A percentile compares a stretch with the other conserved stretches of the same genome.
Evolutionary conservation across 306 rosid species (phyloP).

Genomic region (Fragaria vesca): DNA sequence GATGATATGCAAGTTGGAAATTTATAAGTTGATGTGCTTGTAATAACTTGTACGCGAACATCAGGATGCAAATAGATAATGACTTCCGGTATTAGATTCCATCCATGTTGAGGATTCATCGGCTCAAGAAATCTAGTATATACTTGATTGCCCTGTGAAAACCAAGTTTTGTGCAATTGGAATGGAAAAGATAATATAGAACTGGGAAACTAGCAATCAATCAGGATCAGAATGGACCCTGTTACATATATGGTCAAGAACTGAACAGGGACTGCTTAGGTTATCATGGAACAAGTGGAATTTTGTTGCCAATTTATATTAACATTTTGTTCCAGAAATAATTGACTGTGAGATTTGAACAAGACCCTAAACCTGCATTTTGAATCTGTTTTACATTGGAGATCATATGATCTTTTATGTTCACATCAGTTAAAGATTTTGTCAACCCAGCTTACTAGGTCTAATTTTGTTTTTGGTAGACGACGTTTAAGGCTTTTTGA

Average conservation of each 20-base stretch:
- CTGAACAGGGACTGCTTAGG: not conserved
- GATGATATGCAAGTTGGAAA: slow-evolving; percentile 8
- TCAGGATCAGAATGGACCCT: not conserved
- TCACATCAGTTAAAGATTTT: not conserved
- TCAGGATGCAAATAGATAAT: not conserved
- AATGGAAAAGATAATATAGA: not conserved
- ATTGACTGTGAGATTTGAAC: not conserved
- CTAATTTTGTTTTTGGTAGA: not conserved
- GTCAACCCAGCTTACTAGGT: not conserved
- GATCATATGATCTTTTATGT: not conserved
- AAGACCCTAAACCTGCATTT: not conserved
- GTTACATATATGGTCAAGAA: slow-evolving; percentile 9
- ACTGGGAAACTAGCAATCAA: not conserved
- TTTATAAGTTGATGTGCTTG: not conserved
- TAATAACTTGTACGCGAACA: slow-evolving; percentile 9
- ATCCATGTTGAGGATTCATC: not conserved
- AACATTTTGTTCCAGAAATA: not conserved
- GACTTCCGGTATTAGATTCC: not conserved
- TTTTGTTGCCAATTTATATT: not conserved
- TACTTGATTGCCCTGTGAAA: not conserved
- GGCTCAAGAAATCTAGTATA: not conserved
- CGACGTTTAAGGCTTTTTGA: not conserved
- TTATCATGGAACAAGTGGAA: not conserved
- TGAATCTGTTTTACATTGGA: not conserved
- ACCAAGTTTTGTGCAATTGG: not conserved